A percentile compares a stretch with the other conserved stretches of the same genome.
These are phyloP conservation scores for Oryza longistaminata DNA, from an alignment of 176 grass and related monocot genomes.

Conservation along the genomic window DNA sequence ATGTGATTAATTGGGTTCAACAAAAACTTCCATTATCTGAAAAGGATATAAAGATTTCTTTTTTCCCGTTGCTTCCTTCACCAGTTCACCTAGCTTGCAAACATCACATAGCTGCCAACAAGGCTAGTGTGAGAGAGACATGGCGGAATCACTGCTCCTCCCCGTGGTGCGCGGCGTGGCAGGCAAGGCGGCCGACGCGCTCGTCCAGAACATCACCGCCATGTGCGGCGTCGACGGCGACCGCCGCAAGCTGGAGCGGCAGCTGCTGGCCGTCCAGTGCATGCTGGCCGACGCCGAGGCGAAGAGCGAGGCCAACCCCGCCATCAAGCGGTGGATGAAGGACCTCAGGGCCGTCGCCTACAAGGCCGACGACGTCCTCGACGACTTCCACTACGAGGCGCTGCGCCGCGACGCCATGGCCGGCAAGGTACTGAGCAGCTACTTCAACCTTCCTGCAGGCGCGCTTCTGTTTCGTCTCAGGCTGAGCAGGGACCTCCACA, in stretches of 20 bases:
- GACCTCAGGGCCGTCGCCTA: conserved; percentile 7
- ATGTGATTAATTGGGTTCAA: no score
- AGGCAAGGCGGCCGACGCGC: background rate
- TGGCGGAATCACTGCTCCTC: background rate
- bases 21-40: no score
- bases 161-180: background rate
- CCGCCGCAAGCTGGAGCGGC: background rate
- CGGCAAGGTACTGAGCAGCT: background rate
- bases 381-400: conserved; percentile 17
- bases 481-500: background rate
- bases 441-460: background rate
- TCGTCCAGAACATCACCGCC: background rate
- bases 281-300: background rate
- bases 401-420: background rate
- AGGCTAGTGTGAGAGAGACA: no score
- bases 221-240: background rate
- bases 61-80: no score
- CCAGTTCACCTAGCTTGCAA: no score
- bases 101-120: no score
- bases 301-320: background rate
- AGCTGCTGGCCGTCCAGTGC: background rate
- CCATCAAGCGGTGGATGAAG: background rate
- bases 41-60: no score
- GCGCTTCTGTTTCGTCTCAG: background rate
- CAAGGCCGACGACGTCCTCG: conserved; percentile 6